phyloP scores from a whole-genome alignment of 371 early-diverging fungal genomes.

The Mortierella sp. region DNA sequence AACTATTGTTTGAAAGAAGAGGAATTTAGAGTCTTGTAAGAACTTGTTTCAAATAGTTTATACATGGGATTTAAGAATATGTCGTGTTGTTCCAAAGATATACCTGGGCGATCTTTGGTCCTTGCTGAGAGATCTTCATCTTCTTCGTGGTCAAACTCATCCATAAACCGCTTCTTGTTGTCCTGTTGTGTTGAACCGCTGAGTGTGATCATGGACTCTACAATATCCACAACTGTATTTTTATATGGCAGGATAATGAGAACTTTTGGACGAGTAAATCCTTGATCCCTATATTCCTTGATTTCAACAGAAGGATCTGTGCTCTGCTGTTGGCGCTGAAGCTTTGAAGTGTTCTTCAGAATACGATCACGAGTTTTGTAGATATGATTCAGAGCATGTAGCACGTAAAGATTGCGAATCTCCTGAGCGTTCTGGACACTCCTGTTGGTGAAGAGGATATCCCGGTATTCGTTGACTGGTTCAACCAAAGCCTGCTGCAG shows the following conservation, averaged over 20 bases:
- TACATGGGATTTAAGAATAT: background rate
- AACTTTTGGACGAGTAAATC: conserved; percentile 94
- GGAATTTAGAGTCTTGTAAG: background rate
- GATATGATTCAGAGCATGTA: conserved; percentile 94
- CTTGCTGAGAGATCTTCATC: conserved; percentile 53
- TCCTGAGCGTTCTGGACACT: conserved; percentile 68
- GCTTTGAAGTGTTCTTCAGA: conserved; percentile 80
- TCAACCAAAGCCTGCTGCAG: conserved; percentile 71
- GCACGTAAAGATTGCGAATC: conserved; percentile 74
- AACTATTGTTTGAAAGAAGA: conserved; percentile 35
- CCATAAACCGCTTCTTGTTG: conserved; percentile 82
- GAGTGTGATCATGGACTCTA: conserved; percentile 78
- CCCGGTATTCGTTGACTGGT: conserved; percentile 77
- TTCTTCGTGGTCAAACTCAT: conserved; percentile 73
- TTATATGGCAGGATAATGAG: conserved; percentile 91
- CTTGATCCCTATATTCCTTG: conserved; percentile 93
- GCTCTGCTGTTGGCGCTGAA: conserved; percentile 68
- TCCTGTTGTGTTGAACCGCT: conserved; percentile 86
- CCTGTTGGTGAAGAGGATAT: conserved; percentile 79
- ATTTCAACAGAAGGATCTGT: conserved; percentile 56
- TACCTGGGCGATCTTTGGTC: conserved; percentile 76
- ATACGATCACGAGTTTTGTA: conserved; percentile 83
- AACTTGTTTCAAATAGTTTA: background rate
- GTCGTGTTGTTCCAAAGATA: background rate
- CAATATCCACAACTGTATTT: conserved; percentile 82